Base-by-base conservation (phyloP, 31 red algal genomes). In the Asparagopsis taxiformis region DNA sequence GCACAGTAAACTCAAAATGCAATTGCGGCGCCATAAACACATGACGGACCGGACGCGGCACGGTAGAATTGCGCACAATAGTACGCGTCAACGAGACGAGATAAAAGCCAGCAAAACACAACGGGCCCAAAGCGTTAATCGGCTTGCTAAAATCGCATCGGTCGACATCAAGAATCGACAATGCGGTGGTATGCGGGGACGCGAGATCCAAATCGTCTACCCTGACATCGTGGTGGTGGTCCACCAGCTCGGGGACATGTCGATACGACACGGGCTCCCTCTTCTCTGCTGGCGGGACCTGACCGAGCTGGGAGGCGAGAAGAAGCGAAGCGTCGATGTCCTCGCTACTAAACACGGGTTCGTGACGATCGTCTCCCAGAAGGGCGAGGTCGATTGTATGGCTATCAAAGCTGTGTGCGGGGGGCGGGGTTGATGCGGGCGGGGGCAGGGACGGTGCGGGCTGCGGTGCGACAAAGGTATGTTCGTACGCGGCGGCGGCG, bases 11-110 rank as follows among this genome's bases (percentile, higher is more conserved):
- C 13, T 51, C 67, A 57, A 71, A 83, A 22, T 63, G 67, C 20
- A 83, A 31, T 59, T 83, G 79, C 28, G 79, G 79, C 38, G 79
- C 54, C 41, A 83, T 43, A 55, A 83, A 83, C 24, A 65, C 54
- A 48, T 38, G 41, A 28, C 79, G 53, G 15, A 68, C 65, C n/a
- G 23, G 57, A 57, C 46, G 54, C 11, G 67, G 79, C 30, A 83
- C 56, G 48, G 68, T 68, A 2, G 52, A 31, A 36, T 83, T 83
- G 5, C 79, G 31, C 24, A 83, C 26, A n/a, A 83, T 46, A n/a
- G 65, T 83, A 34, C 79, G 32, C 39, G 79, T 83, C 36, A 83
- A 67, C 1, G 59, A 70, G 28, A 68, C 67, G 65, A 83, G 55
- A 57, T 83, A 83, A 25, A 83, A 59, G 4, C 64, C 79, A 5